A percentile compares a stretch with the other conserved stretches of the same genome.
These are phyloP conservation scores for Litchi chinensis DNA, from an alignment of 345 rosid genomes.

Conservation along the genomic window DNA sequence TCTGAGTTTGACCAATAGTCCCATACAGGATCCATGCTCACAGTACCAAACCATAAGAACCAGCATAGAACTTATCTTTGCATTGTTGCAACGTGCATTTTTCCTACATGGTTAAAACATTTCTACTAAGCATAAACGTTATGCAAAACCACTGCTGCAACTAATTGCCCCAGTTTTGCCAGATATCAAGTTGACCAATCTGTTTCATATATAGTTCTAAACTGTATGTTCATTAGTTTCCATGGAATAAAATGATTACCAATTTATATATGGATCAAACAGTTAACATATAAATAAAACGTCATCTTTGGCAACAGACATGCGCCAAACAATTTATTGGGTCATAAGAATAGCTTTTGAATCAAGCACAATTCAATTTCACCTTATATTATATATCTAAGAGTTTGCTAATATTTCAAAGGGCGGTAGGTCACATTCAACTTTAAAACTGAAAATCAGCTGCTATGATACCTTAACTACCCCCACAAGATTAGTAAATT, in stretches of 20 bases:
- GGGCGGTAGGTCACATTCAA: background rate
- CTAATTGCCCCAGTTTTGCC: background rate
- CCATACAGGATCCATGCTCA: too few relatives aligned
- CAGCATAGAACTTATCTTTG: too few relatives aligned
- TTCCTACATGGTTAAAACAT: background rate
- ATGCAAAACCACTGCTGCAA: background rate
- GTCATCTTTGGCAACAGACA: background rate
- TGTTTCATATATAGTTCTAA: background rate
- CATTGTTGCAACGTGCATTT: too few relatives aligned
- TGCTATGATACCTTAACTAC: background rate
- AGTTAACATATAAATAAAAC: background rate
- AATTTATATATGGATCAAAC: background rate
- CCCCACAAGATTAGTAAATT: background rate
- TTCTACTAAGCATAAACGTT: background rate
- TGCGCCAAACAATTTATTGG: background rate
- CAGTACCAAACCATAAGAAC: too few relatives aligned
- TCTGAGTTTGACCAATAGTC: background rate
- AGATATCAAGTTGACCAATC: background rate
- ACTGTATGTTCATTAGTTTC: too few relatives aligned
- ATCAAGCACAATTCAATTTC: background rate
- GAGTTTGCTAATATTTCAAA: background rate
- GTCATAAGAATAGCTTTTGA: slow-evolving; percentile 9
- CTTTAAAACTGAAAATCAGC: background rate
- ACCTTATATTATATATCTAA: background rate
- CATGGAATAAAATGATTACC: background rate